These are phyloP conservation scores for Lathyrus sativus DNA, from an alignment of 306 rosid genomes.

Conservation along the genomic window DNA sequence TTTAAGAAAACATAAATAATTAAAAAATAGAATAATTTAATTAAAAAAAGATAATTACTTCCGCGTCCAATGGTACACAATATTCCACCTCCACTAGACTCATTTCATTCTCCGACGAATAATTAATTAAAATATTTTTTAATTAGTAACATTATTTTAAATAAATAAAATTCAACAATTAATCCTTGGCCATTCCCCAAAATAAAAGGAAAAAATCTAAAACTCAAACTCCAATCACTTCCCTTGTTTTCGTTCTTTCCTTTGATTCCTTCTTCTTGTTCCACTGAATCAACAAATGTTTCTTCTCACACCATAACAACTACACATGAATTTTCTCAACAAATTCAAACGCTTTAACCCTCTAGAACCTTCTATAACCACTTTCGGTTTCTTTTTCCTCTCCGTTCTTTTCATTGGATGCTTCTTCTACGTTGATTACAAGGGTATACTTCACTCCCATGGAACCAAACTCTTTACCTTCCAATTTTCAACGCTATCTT, in stretches of 20 bases:
- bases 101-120: not conserved
- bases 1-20: no score
- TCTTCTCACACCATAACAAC: not conserved
- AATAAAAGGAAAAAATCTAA: no score
- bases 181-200: no score
- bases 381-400: slow-evolving; percentile 53
- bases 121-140: not conserved
- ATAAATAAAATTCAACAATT: no score
- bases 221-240: not conserved
- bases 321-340: slow-evolving; percentile 52
- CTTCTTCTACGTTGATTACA: slow-evolving; percentile 63
- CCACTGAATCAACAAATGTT: slow-evolving; percentile 7
- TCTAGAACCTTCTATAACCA: slow-evolving; percentile 57
- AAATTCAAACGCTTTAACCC: slow-evolving; percentile 67
- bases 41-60: not conserved
- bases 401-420: slow-evolving; percentile 50
- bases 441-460: slow-evolving; percentile 40
- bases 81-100: not conserved
- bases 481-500: not conserved
- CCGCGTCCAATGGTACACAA: slow-evolving; percentile 1
- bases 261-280: not conserved
- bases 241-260: not conserved
- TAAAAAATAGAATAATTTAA: not conserved
- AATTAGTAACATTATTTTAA: no score
- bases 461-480: slow-evolving; percentile 42